Evolutionary conservation across 345 rosid genomes (phyloP).

Genomic region (Eucalyptus polybractea): DNA sequence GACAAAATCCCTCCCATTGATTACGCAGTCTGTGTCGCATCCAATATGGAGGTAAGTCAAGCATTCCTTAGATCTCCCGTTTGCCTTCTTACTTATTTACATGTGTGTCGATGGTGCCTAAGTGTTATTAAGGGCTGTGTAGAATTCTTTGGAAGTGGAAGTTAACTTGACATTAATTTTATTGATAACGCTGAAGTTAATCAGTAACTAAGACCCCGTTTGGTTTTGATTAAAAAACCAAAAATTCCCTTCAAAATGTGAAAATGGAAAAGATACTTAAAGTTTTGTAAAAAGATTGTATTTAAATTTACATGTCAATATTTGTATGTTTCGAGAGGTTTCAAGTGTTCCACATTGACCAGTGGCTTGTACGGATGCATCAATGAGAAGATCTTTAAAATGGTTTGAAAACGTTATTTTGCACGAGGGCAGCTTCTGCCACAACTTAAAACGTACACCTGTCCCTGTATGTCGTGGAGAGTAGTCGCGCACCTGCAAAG

Average conservation of each 20-base stretch:
- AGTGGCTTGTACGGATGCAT: too few species aligned
- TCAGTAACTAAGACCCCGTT: not conserved
- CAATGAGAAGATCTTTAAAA: too few species aligned
- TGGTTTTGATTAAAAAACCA: not conserved
- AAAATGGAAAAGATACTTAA: not conserved
- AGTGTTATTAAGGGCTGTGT: not conserved
- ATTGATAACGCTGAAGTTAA: not conserved
- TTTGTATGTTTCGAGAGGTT: not conserved
- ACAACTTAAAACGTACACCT: too few species aligned
- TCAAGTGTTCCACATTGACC: too few species aligned
- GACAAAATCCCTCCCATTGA: constrained; percentile 60
- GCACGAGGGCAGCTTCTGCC: too few species aligned
- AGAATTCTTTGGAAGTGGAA: not conserved
- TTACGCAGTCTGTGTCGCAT: constrained; percentile 39
- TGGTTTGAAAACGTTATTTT: too few species aligned
- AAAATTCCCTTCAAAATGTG: not conserved
- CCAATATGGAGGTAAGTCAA: constrained; percentile 53
- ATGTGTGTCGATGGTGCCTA: not conserved
- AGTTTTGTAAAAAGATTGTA: not conserved
- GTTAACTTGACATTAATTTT: not conserved
- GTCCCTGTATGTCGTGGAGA: too few species aligned
- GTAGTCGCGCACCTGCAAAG: too few species aligned
- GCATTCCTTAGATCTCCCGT: not conserved
- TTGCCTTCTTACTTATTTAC: not conserved
- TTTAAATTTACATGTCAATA: not conserved